phyloP scores from a whole-genome alignment of 768 basidiomycete species.

The Russula vinacea region DNA sequence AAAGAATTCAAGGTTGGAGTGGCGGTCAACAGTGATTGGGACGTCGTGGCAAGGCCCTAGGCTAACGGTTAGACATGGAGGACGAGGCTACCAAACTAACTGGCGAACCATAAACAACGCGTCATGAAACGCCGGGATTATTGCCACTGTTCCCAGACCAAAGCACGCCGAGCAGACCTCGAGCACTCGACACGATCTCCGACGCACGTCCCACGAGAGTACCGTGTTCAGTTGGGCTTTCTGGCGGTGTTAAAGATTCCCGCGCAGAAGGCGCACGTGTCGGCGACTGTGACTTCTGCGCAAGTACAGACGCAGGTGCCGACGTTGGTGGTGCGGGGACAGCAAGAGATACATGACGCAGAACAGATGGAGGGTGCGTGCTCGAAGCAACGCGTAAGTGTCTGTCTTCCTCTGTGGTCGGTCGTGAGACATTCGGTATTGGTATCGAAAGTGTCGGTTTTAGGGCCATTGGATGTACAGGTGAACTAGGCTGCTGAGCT shows the following conservation, averaged over 20 bases:
- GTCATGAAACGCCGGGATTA: conserved; percentile 21
- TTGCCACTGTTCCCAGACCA: conserved; percentile 41
- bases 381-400: conserved; percentile 24
- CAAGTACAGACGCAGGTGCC: conserved; percentile 21
- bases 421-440: background rate
- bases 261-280: conserved; percentile 23
- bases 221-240: conserved; percentile 22
- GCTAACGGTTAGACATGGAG: background rate
- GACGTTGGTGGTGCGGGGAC: conserved; percentile 15
- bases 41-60: background rate
- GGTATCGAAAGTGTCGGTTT: conserved; percentile 9
- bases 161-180: conserved; percentile 67
- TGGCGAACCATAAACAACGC: background rate
- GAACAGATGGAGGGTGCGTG: conserved; percentile 20
- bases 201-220: conserved; percentile 61
- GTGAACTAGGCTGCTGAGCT: background rate
- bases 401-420: conserved; percentile 16
- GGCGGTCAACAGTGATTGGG: background rate
- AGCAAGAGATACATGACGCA: conserved; percentile 19
- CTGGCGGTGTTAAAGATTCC: conserved; percentile 35
- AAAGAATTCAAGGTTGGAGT: background rate
- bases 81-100: background rate
- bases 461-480: background rate
- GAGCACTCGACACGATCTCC: conserved; percentile 76
- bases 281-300: conserved; percentile 13